A percentile compares a stretch with the other conserved stretches of the same genome.
Conservation (phyloP, 441 rosid species). For the Aleurites moluccanus region DNA sequence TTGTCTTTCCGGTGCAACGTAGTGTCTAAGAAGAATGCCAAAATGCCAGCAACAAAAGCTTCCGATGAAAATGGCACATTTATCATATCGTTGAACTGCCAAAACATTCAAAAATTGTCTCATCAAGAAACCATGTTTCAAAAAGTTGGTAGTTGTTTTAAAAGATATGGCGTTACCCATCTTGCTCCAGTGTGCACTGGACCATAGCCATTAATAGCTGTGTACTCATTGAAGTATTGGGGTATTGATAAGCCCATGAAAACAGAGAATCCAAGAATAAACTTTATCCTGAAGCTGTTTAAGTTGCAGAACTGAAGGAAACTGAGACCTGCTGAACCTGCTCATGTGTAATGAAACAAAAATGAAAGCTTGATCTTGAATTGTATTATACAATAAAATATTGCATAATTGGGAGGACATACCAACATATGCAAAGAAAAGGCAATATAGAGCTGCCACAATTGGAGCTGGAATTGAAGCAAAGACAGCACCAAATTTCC, state of each 20-base stretch:
- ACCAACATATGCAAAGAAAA: conserved; percentile 97
- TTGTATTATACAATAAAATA: neutral
- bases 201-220: conserved; percentile 74
- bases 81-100: conserved; percentile 92
- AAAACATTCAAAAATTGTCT: neutral
- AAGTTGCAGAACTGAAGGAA: conserved; percentile 95
- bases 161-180: conserved; percentile 58
- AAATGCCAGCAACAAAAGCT: conserved; percentile 75
- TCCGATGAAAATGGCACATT: conserved; percentile 88
- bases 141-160: neutral
- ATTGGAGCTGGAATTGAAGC: conserved; percentile 96
- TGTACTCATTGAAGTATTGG: conserved; percentile 92
- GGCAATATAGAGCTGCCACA: conserved; percentile 80
- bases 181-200: conserved; percentile 87
- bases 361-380: neutral
- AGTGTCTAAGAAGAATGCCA: conserved; percentile 68
- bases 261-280: conserved; percentile 84
- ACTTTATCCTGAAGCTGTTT: conserved; percentile 76
- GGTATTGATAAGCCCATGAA: conserved; percentile 96
- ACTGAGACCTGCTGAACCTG: conserved; percentile 87
- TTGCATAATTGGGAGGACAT: conserved; percentile 26
- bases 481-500: conserved; percentile 94
- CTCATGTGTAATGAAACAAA: conserved; percentile 11
- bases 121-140: conserved; percentile 1
- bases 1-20: conserved; percentile 63